phyloP scores from a whole-genome alignment of 257 asterid species.

The Solanum appendiculatum region DNA sequence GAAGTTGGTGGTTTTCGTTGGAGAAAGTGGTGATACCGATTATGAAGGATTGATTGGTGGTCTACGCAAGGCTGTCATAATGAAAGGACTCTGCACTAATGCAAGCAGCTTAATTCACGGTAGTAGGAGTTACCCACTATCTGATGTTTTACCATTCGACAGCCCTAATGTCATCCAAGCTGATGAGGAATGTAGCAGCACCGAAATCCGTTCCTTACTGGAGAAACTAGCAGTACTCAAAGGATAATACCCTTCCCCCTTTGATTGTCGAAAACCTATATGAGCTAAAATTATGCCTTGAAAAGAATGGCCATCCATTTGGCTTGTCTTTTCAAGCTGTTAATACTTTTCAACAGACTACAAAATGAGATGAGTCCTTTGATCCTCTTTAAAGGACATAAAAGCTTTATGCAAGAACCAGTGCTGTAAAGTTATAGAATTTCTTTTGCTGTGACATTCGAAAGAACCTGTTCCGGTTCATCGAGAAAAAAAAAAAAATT shows the following conservation, averaged over 20 bases:
- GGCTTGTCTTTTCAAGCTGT: background rate
- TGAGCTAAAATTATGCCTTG: background rate
- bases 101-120: constrained; percentile 55
- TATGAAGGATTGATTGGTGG: constrained; percentile 94
- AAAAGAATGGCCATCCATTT: background rate
- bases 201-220: constrained; percentile 41
- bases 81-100: constrained; percentile 59
- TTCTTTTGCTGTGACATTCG: background rate
- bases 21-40: constrained; percentile 98
- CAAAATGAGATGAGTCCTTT: background rate
- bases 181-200: constrained; percentile 34
- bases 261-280: background rate
- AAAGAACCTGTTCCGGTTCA: background rate
- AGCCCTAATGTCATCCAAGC: constrained; percentile 56
- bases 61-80: constrained; percentile 70
- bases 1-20: constrained; percentile 79
- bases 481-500: background rate
- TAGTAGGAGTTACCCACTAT: constrained; percentile 67
- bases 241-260: constrained; percentile 7
- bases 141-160: constrained; percentile 58
- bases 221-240: constrained; percentile 39
- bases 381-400: background rate
- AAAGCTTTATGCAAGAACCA: background rate
- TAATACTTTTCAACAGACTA: background rate
- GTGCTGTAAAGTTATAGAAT: background rate